Evolutionary conservation across 441 rosid genomes (phyloP), one percentile per base, ranked within the genome.

Genomic region (Francoa sonchifolia): DNA sequence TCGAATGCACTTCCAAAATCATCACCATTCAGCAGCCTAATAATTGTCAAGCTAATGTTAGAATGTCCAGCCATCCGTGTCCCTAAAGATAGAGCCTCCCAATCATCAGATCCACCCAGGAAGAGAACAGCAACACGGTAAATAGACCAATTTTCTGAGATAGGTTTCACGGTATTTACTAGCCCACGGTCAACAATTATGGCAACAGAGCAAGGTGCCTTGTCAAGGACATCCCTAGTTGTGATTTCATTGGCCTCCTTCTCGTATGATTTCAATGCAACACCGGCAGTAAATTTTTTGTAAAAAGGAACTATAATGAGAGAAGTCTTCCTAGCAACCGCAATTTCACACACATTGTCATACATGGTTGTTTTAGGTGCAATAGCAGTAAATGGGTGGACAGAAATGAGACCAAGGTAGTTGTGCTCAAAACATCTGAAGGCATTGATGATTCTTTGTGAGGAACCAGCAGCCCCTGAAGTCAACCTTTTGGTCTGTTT

Each of bases 151-250:
- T 30, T 16, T 23, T 48, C 37, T 26, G 26, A 23, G 54, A 54
- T 32, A 28, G 57, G 47, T 32, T 33, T 58, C 18, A n/a, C 18
- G 17, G 27, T 13, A 13, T 41, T 42, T 8, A 9, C 9, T 17
- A 11, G 8, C 2, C 50, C 47, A 18, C 63, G 63, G 25, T 54
- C 50, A 15, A 68, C 26, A 11, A 66, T 49, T 30, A 72, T 57
- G 26, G 67, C 75, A 38, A 72, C 70, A 8, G 79, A 54, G 58
- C 79, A 65, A 39, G 70, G 75, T 21, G 64, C 59, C 38, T 44
- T 49, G 13, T 13, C 49, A 0, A 57, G 44, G 44, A 66, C 66
- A 31, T 63, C 68, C 12, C 36, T 22, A 57, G 59, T 57, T 17
- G 45, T 8, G 12, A 44, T 28, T 47, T 55, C 47, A 32, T 57